phyloP scores from a whole-genome alignment of 1,284 basidiomycete species.

The Sphagnurus paluster region DNA sequence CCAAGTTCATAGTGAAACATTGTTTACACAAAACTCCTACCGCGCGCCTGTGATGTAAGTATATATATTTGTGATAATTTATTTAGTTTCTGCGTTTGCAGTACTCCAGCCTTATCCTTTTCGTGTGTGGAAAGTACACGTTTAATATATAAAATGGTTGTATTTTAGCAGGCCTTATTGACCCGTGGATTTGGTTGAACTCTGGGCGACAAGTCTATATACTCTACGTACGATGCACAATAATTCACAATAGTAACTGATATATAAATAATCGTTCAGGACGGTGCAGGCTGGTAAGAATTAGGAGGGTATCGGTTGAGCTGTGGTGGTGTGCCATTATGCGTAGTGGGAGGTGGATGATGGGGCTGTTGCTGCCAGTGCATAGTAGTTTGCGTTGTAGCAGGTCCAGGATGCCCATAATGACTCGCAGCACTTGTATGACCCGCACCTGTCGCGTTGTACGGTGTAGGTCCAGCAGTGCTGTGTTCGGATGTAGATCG shows the following conservation, averaged over 20 bases:
- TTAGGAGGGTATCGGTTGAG: slow-evolving; percentile 4
- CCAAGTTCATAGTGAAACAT: slow-evolving; percentile 42
- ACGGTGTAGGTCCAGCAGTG: neutral
- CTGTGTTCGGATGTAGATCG: slow-evolving; percentile 11
- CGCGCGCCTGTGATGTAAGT: too few relatives aligned
- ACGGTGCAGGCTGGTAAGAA: slow-evolving; percentile 11
- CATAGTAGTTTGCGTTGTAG: slow-evolving; percentile 2
- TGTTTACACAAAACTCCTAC: slow-evolving; percentile 16
- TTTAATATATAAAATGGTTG: too few relatives aligned
- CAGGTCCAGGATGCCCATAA: neutral
- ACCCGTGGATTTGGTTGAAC: too few relatives aligned
- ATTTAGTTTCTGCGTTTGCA: too few relatives aligned
- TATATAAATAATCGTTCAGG: slow-evolving; percentile 6
- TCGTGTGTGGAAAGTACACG: neutral
- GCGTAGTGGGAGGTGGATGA: slow-evolving; percentile 1
- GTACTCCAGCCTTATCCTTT: neutral
- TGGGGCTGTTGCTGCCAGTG: slow-evolving; percentile 13
- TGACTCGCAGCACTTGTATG: neutral
- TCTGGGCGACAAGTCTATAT: slow-evolving; percentile 8
- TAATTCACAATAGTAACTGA: slow-evolving; percentile 12
- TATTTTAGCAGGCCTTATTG: too few relatives aligned
- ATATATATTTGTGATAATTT: too few relatives aligned
- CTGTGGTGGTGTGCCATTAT: slow-evolving; percentile 4
- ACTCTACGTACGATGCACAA: slow-evolving; percentile 9
- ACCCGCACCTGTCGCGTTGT: slow-evolving; percentile 1